Evolutionary conservation across 2,329 filamentous ascomycete species (phyloP).

Genomic region (Fusarium udum): DNA sequence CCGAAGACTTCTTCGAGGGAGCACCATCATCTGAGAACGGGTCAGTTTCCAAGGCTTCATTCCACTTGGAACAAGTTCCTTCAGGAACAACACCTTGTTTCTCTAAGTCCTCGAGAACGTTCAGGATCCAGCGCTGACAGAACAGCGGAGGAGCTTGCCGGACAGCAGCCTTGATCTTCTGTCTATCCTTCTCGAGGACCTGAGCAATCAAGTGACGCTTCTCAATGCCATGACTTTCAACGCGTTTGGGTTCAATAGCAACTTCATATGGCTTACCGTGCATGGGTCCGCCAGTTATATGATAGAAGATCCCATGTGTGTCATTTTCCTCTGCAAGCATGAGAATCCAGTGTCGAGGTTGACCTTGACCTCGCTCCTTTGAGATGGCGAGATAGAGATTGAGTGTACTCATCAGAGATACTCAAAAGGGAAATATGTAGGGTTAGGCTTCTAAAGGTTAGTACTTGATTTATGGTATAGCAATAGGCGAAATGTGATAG

Average conservation of each 20-base stretch:
- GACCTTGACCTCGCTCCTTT: neutral
- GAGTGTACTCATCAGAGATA: neutral
- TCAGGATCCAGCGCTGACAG: neutral
- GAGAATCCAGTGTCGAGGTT: neutral
- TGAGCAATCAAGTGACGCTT: neutral
- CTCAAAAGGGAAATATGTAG: neutral
- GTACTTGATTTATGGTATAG: neutral
- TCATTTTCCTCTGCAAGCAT: neutral
- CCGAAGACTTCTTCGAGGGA: neutral
- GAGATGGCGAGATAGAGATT: neutral
- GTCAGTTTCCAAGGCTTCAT: neutral
- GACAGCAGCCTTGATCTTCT: neutral
- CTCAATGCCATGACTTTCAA: neutral
- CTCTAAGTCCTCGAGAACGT: neutral
- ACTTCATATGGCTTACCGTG: neutral
- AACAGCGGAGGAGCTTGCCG: neutral
- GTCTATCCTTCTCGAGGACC: neutral
- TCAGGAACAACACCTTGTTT: neutral
- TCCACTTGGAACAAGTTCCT: neutral
- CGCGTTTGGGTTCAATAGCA: neutral
- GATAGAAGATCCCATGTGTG: neutral
- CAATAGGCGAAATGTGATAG: too few species aligned
- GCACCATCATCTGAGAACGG: neutral
- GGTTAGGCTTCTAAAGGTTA: fast-evolving
- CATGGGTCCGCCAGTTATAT: neutral